Evolutionary conservation across 1,284 basidiomycete genomes (phyloP), one percentile per base, ranked within the genome.

Genomic region (Sporisorium scitamineum): DNA sequence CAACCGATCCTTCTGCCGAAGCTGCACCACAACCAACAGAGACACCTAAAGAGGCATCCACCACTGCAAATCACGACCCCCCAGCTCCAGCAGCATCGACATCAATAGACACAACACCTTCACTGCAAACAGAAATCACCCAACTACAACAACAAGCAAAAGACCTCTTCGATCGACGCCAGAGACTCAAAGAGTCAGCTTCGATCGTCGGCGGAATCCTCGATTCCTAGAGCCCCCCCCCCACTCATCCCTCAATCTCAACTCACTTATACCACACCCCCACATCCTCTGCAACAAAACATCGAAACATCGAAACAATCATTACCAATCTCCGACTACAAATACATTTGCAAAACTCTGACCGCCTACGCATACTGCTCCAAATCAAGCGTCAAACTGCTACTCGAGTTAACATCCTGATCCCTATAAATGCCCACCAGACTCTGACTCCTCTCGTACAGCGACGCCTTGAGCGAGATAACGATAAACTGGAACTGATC

Each of bases 391-490:
- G 94, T 97, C 76, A 97, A 86, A 18, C 93, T 93, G 55, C 91
- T 89, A 22, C 94, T 95, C 79, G 93, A 94, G 81, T 97, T 96
- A 74, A 93, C 90, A 16, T 94, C 94, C 83, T 97, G 94, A 84
- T 97, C 94, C 22, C 95, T 90, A 85, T 94, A 95, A 51, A 97
- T 94, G 8, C 95, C 95, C 44, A 97, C 94, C 47, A 98, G 88
- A 1, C 94, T 94, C 81, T 94, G 90, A 26, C 94, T 94, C 26
- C 92, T 90, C 85, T 98, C 95, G 84, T 97, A 98, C 61, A 95
- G 86, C 14, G 78, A 76, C 9, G 82, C 79, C 77, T 96, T 98
- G 84, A 98, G 88, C 84, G 94, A 95, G 87, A 99, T 99, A 71
- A 98, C 96, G 71, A 99, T 91, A 86, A 98, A 98, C 85, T 97